Conservation (phyloP, 2,329 filamentous ascomycete species). For the Knufia fluminis region DNA sequence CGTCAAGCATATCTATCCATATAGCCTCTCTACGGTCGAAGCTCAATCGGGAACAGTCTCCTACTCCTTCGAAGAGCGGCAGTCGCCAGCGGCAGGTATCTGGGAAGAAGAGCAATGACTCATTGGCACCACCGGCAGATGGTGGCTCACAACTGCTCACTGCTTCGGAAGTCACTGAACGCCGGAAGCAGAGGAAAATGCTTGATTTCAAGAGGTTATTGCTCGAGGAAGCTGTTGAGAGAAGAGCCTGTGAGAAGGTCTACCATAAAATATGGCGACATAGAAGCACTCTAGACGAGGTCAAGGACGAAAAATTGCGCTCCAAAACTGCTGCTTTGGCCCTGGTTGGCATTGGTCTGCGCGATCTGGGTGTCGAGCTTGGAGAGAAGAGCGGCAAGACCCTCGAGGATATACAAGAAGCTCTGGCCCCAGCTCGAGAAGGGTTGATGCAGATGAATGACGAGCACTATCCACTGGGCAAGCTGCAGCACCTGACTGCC, state of each 20-base stretch:
- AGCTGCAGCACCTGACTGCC: conserved; percentile 76
- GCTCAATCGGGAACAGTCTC: conserved; percentile 57
- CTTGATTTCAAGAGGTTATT: conserved; percentile 68
- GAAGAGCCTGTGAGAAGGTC: conserved; percentile 71
- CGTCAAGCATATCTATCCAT: conserved; percentile 76
- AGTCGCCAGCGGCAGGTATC: conserved; percentile 15
- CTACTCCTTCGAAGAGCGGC: conserved; percentile 34
- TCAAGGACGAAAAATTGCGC: conserved; percentile 84
- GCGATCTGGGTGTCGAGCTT: conserved; percentile 72
- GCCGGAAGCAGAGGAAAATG: conserved; percentile 66
- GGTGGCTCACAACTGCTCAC: conserved; percentile 74
- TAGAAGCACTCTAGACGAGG: conserved; percentile 83
- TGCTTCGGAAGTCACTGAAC: conserved; percentile 68
- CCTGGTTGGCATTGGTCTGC: conserved; percentile 82
- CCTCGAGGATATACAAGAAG: conserved; percentile 59
- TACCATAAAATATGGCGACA: conserved; percentile 89
- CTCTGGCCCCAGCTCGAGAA: conserved; percentile 60
- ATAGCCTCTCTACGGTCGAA: conserved; percentile 69
- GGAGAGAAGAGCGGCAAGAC: conserved; percentile 42
- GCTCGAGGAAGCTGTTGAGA: conserved; percentile 85
- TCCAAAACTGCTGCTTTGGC: conserved; percentile 86
- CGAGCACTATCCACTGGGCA: conserved; percentile 78
- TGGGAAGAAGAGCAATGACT: conserved; percentile 15
- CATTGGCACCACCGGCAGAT: conserved; percentile 17
- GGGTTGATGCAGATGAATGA: conserved; percentile 76